Evolutionary conservation across 129 eudicot species (phyloP), one percentile per base, ranked within the genome.

Genomic region (Artemisia tridentata): DNA sequence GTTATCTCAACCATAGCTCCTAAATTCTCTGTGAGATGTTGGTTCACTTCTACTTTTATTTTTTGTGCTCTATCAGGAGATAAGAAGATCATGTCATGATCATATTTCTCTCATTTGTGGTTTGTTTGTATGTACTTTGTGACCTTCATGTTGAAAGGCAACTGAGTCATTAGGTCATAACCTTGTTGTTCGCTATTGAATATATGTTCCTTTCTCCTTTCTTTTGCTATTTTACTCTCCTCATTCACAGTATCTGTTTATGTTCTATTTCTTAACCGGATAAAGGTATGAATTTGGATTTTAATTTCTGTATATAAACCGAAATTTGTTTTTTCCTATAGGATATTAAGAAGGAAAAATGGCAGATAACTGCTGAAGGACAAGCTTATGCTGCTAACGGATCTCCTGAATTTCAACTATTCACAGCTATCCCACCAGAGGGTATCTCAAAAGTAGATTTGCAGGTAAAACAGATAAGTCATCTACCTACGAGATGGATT

Each of bases 321-420:
- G 7, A 61, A 14, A 67, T 59, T 62, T 76, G 61, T n/a, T 27
- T 34, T 43, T 78, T 20, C 65, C 27, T 77, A 72, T 86, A 95
- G 99, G 99, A 95, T 78, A 90, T 95, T 50, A 95, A 90, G 82
- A 86, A 80, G 72, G 99, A 90, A 54, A 84, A 82, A 43, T 90
- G 96, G 97, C 86, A 81, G 62, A 84, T 95, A 54, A 87, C 91
- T 19, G 85, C 86, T 4, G 99, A 95, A 80, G 99, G 96, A 20
- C 78, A 79, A 65, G 63, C 78, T 16, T 95, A 95, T 90, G 96
- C 96, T 79, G 68, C 80, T 53, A 78, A 80, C 45, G 99, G 97
- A 47, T 85, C 96, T 64, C 97, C 99, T 11, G 99, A 95, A 80
- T 83, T 79, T 43, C 96, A 84, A 62, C 77, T 95, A 50, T 83